phyloP scores from a whole-genome alignment of 164 flowering plant genomes.

The Taxillus chinensis region DNA sequence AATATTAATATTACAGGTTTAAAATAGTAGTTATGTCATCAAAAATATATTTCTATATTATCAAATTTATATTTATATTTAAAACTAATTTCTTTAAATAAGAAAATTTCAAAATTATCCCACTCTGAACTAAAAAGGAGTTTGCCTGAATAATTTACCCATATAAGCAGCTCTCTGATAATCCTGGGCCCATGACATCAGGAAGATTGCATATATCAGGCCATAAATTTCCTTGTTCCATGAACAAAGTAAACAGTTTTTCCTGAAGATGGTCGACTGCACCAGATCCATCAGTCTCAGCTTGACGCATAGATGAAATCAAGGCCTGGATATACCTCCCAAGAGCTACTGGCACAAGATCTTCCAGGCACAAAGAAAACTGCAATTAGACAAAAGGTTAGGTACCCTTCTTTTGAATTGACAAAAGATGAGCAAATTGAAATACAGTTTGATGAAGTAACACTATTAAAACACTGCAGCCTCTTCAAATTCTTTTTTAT shows the following conservation, averaged over 20 bases:
- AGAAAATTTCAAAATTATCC: too few species aligned
- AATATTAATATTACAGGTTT: too few species aligned
- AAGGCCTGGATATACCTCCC: slow-evolving; percentile 71
- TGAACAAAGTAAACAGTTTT: slow-evolving; percentile 70
- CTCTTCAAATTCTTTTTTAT: too few species aligned
- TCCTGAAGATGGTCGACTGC: slow-evolving; percentile 49
- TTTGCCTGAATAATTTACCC: slow-evolving; percentile 35
- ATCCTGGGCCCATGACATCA: slow-evolving; percentile 58
- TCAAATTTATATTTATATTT: too few species aligned
- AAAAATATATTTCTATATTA: too few species aligned
- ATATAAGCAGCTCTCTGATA: slow-evolving; percentile 59
- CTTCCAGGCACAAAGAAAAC: slow-evolving; percentile 96
- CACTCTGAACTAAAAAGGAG: too few species aligned
- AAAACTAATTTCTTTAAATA: too few species aligned
- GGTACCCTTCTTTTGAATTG: background rate
- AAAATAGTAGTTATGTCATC: too few species aligned
- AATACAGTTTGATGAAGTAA: too few species aligned
- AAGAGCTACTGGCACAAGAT: slow-evolving; percentile 87
- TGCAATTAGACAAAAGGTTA: slow-evolving; percentile 25
- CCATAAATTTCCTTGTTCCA: slow-evolving; percentile 86
- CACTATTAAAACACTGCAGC: too few species aligned
- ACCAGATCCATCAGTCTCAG: slow-evolving; percentile 23
- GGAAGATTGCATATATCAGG: slow-evolving; percentile 67
- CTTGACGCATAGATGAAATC: slow-evolving; percentile 39
- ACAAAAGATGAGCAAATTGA: background rate